phyloP scores from a whole-genome alignment of 108 stramenopile species.

The Nitzschia sp. region DNA sequence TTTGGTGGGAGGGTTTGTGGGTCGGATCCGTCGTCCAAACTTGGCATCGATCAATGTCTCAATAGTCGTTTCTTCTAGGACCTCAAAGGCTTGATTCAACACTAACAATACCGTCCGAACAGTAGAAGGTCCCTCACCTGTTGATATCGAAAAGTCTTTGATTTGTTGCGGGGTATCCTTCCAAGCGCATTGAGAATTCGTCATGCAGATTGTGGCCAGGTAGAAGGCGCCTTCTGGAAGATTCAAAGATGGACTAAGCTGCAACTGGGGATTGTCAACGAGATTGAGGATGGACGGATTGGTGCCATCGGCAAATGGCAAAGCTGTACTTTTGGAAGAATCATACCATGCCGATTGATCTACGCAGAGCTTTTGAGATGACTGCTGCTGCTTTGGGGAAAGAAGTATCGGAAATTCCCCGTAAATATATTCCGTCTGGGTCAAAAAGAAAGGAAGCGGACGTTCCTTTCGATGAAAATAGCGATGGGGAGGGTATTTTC shows the following conservation, averaged over 20 bases:
- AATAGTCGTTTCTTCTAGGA: slow-evolving; percentile 64
- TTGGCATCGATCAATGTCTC: slow-evolving; percentile 61
- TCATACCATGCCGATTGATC: slow-evolving; percentile 74
- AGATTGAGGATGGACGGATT: slow-evolving; percentile 78
- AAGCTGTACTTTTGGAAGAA: neutral
- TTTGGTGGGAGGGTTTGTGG: slow-evolving; percentile 10
- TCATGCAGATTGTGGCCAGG: slow-evolving; percentile 63
- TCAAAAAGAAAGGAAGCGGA: slow-evolving; percentile 53
- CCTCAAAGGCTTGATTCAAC: slow-evolving; percentile 50
- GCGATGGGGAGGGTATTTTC: slow-evolving; percentile 69
- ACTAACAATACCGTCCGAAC: slow-evolving; percentile 62
- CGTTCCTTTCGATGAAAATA: slow-evolving; percentile 47
- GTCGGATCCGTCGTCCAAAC: slow-evolving; percentile 49
- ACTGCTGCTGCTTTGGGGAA: neutral
- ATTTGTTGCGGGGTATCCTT: slow-evolving; percentile 49
- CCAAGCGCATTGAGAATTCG: slow-evolving; percentile 80
- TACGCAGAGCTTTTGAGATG: slow-evolving; percentile 53
- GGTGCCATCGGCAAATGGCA: slow-evolving; percentile 86
- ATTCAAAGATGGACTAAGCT: neutral
- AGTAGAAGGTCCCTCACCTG: slow-evolving; percentile 42
- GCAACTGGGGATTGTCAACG: slow-evolving; percentile 11
- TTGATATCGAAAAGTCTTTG: slow-evolving; percentile 37
- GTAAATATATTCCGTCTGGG: slow-evolving; percentile 69
- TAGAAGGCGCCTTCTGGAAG: neutral
- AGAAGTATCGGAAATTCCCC: slow-evolving; percentile 64